phyloP scores from a whole-genome alignment of 1,284 basidiomycete genomes.

The Irpex sp. region DNA sequence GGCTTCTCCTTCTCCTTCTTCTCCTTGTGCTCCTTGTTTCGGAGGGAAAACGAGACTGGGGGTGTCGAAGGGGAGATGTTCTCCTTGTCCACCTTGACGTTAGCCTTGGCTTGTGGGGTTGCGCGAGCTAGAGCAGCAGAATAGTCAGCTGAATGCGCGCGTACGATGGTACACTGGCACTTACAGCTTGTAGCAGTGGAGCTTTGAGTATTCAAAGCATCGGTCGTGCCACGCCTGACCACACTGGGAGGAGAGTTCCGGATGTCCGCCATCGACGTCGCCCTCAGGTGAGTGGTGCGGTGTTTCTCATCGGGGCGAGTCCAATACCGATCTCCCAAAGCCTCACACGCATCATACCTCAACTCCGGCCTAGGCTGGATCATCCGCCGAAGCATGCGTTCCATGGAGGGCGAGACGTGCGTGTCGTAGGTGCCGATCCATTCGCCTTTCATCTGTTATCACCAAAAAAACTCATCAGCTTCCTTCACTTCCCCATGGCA shows the following conservation, averaged over 20 bases:
- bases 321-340: conserved; percentile 69
- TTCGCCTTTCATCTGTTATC: conserved; percentile 56
- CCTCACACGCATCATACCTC: conserved; percentile 60
- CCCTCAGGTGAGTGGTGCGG: conserved; percentile 34
- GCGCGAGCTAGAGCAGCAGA: too few species aligned
- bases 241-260: conserved; percentile 23
- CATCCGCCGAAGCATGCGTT: conserved; percentile 70
- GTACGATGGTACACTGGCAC: too few species aligned
- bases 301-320: conserved; percentile 10
- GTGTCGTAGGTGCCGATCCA: conserved; percentile 76
- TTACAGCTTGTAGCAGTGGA: too few species aligned
- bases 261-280: conserved; percentile 34
- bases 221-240: too few species aligned
- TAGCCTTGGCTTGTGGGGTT: background rate
- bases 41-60: background rate
- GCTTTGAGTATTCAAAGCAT: too few species aligned
- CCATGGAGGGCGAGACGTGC: conserved; percentile 54
- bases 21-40: too few species aligned
- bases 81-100: conserved; percentile 14
- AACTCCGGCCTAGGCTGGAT: conserved; percentile 69
- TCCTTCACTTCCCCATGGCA: too few species aligned
- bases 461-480: too few species aligned
- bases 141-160: too few species aligned
- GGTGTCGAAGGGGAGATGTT: conserved; percentile 2
- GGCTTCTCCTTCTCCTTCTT: conserved; percentile 2